Evolutionary conservation across 768 basidiomycete species (phyloP), one percentile per base, ranked within the genome.

Genomic region (Serendipita indica): DNA sequence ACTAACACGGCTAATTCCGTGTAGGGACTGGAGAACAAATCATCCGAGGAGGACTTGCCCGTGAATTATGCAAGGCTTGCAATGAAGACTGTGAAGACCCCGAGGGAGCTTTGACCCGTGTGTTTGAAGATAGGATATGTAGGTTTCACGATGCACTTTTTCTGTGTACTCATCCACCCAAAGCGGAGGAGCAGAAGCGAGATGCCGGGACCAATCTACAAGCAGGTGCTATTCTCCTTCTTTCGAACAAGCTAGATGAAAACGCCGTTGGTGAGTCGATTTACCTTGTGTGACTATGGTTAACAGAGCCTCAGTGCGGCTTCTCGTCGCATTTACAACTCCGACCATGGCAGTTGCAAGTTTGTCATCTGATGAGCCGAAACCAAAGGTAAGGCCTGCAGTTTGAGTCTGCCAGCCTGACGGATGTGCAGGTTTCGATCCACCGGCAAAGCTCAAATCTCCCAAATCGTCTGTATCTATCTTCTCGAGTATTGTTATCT

Each of bases 281-380:
- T 20, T 57, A 33, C 18, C 33, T 20, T 13, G n/a, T 22, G 25
- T 2, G n/a, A 18, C 33, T 12, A n/a, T 32, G 10, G 34, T 32
- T 28, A 32, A 34, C 22, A 39, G 12, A 35, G 12, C 41, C 61
- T 7, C 43, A 85, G 86, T 77, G 30, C 79, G 84, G 33, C 69
- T 89, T 34, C 89, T 86, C 84, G 89, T 87, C 65, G 85, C 80
- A 37, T 90, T 89, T 69, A 89, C 88, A 4, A 83, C 88, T 25
- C 73, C 79, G 18, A 86, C 83, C 67, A 88, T 90, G 86, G 84
- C 87, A 0, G 73, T 89, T 58, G 86, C 77, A 30, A 87, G 83
- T 64, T 79, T 78, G 16, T 80, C 83, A 16, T 74, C 79, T 33
- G 64, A 65, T 39, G 69, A 74, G 57, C 72, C 74, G 16, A 78